These are phyloP conservation scores for Eucalyptus tenuipes DNA, from an alignment of 345 rosid genomes.

Conservation along the genomic window DNA sequence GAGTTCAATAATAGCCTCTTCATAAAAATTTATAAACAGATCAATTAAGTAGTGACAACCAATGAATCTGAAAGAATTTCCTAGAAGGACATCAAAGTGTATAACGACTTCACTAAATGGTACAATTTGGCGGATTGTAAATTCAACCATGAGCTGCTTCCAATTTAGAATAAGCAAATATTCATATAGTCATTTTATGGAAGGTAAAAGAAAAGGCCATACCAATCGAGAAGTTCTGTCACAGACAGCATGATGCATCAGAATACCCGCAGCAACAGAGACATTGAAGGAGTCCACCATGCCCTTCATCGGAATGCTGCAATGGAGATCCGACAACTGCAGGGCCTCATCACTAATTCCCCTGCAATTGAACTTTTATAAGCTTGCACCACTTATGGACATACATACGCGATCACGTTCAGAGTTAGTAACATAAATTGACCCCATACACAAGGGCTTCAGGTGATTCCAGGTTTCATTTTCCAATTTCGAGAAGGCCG, in stretches of 20 bases:
- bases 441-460: not conserved
- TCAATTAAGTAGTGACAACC: not conserved
- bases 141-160: not conserved
- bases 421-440: not conserved
- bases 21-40: not conserved
- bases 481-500: not conserved
- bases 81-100: not conserved
- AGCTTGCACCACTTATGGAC: not conserved
- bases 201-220: not conserved
- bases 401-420: not conserved
- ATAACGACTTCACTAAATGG: not conserved
- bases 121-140: not conserved
- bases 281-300: slow-evolving; percentile 98
- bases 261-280: slow-evolving; percentile 90
- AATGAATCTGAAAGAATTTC: not conserved
- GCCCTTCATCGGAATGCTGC: slow-evolving; percentile 94
- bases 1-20: not conserved
- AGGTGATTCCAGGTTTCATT: not conserved
- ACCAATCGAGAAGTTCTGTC: slow-evolving; percentile 80
- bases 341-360: slow-evolving; percentile 84
- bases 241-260: slow-evolving; percentile 89
- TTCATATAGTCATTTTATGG: not conserved
- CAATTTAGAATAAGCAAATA: not conserved
- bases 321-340: slow-evolving; percentile 62
- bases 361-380: slow-evolving; percentile 6